Conservation (phyloP, 495 filamentous ascomycete genomes). For the Friedmanniomyces endolithicus region DNA sequence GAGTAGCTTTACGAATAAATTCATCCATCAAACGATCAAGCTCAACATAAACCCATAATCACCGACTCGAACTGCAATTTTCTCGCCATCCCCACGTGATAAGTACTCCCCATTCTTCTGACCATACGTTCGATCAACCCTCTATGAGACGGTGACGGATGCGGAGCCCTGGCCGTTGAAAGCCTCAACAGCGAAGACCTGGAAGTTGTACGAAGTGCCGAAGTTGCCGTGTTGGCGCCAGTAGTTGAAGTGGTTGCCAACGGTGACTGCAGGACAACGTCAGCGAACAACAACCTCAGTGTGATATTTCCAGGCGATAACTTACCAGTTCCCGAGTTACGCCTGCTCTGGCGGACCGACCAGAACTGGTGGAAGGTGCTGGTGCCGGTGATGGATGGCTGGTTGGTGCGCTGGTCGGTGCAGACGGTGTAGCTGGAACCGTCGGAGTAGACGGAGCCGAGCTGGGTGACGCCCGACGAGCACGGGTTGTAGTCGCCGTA, state of each 20-base stretch:
- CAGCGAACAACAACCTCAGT: no score
- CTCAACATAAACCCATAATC: no score
- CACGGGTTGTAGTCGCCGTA: slow-evolving; percentile 33
- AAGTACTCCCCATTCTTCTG: not conserved
- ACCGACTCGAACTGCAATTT: no score
- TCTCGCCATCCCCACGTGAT: no score
- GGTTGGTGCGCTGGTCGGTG: slow-evolving; percentile 13
- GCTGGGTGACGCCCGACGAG: slow-evolving; percentile 32
- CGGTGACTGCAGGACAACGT: slow-evolving; percentile 8
- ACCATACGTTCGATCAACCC: not conserved
- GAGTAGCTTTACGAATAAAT: no score
- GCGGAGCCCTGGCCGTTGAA: slow-evolving; percentile 9
- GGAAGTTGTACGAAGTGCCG: slow-evolving; percentile 15
- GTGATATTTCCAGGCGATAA: no score
- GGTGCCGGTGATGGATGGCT: slow-evolving; percentile 17
- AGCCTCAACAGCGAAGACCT: slow-evolving; percentile 15
- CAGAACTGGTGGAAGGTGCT: slow-evolving; percentile 16
- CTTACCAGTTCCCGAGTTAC: slow-evolving; percentile 10
- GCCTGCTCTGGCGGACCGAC: slow-evolving; percentile 12
- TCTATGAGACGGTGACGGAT: slow-evolving; percentile 6
- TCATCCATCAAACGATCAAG: no score
- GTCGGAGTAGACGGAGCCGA: slow-evolving; percentile 25
- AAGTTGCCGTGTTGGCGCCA: slow-evolving; percentile 25
- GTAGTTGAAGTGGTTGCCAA: slow-evolving; percentile 36
- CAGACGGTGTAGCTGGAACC: slow-evolving; percentile 15